These are phyloP conservation scores for Plasmodium yoelii DNA, from an alignment of 169 alveolate species.

Conservation along the genomic window DNA sequence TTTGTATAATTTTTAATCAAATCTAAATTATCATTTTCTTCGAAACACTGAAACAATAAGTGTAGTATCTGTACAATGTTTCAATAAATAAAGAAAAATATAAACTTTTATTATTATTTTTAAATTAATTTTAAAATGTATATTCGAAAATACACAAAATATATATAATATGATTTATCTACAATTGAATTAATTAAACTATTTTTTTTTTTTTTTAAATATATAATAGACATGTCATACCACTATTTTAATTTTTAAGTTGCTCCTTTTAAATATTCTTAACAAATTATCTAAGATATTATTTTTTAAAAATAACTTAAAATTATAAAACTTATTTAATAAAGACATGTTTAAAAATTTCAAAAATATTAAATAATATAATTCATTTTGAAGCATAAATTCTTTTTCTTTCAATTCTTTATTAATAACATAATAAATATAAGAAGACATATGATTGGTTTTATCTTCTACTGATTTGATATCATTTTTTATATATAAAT, in stretches of 20 bases:
- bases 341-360: constrained; percentile 42
- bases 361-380: constrained; percentile 36
- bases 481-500: constrained; percentile 15
- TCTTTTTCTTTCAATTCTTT: constrained; percentile 36
- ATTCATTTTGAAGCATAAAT: constrained; percentile 41
- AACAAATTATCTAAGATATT: constrained; percentile 12
- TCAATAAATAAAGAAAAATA: neutral
- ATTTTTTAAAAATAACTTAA: constrained; percentile 22
- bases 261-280: constrained; percentile 9
- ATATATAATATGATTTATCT: too few species aligned
- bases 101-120: neutral
- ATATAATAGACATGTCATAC: too few species aligned
- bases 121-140: neutral
- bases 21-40: constrained; percentile 2
- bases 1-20: constrained; percentile 6
- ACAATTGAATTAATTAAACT: too few species aligned
- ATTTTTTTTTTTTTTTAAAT: too few species aligned
- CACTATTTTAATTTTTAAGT: neutral
- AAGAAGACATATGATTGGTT: neutral
- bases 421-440: constrained; percentile 19
- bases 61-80: constrained; percentile 10
- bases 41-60: constrained; percentile 25
- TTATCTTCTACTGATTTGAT: constrained; percentile 1
- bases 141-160: neutral
- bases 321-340: constrained; percentile 34